Evolutionary conservation across 192 early-diverging fungal species (phyloP), one percentile per base, ranked within the genome.

Genomic region (Funneliformis geosporum): DNA sequence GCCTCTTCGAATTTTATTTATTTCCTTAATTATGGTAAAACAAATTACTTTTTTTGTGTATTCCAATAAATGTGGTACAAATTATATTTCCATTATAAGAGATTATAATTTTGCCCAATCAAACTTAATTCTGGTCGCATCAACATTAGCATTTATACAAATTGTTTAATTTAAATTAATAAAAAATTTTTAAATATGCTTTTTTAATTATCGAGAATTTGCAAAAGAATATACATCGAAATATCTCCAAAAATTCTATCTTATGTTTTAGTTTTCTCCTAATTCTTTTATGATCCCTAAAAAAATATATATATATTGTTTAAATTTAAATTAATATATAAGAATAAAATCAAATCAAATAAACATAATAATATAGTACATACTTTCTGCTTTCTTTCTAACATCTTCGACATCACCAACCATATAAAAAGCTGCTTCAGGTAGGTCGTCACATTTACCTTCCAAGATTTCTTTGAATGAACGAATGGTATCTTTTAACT

Each of bases 371-470:
- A 68, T 68, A 18, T 68, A 68, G n/a, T 67, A 4, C 65, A 55
- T 73, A 73, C 72, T 78, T 79, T 85, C 95, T 65, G 96, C 96
- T 91, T 96, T 97, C 87, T 91, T 91, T 77, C 88, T 88, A 76
- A 94, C 97, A 88, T 98, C 97, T 72, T 95, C 93, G 81, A 98
- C 95, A 87, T 96, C 95, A 88, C 97, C 97, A 66, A 93, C 91
- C 97, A 98, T 98, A 91, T 94, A 98, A 92, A 98, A 98, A 74
- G 97, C 95, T 64, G 93, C 91, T 86, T 98, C 97, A 81, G 97
- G 97, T 66, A 97, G 90, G 76, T 82, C 83, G 86, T 98, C 97
- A 90, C 95, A 93, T 93, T 98, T 98, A 81, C 97, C 97, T 75
- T 95, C 95, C 40, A 98, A 88, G 81, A 98, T 97, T 86, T 97